These are phyloP conservation scores for Kuraishia piskuri DNA, from an alignment of 805 yeast species.

Conservation along the genomic window DNA sequence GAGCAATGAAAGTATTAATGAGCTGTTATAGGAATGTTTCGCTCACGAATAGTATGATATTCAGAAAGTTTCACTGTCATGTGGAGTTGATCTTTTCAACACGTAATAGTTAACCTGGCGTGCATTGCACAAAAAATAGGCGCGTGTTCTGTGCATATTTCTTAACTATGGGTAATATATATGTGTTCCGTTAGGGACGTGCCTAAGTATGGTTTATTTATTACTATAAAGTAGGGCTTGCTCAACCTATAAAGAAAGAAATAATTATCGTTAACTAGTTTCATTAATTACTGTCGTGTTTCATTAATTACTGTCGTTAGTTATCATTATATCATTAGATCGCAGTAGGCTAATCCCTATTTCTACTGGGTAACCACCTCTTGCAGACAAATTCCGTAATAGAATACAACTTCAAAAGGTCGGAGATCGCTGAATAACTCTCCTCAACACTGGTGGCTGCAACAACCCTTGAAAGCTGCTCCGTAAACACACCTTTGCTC, in stretches of 20 bases:
- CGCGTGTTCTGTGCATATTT: too few relatives aligned
- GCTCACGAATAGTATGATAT: too few relatives aligned
- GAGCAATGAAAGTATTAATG: too few relatives aligned
- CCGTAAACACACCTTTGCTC: conserved; percentile 19
- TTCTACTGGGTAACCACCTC: conserved; percentile 82
- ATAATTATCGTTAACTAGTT: too few relatives aligned
- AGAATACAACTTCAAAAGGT: background rate
- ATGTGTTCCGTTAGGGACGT: too few relatives aligned
- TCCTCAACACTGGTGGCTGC: conserved; percentile 7
- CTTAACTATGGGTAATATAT: too few relatives aligned
- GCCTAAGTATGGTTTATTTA: too few relatives aligned
- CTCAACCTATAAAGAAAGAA: too few relatives aligned
- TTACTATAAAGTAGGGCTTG: too few relatives aligned
- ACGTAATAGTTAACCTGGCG: background rate
- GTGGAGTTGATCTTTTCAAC: background rate
- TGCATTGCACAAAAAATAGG: background rate
- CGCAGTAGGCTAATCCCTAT: conserved; percentile 50
- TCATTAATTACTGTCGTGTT: too few relatives aligned
- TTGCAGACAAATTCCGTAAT: conserved; percentile 62
- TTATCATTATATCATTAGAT: background rate
- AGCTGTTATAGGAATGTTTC: too few relatives aligned
- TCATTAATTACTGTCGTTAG: background rate
- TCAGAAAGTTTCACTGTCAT: too few relatives aligned
- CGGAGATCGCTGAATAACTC: conserved; percentile 1
- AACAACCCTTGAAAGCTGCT: background rate